A percentile compares a stretch with the other conserved stretches of the same genome.
phyloP scores from a whole-genome alignment of 2,329 filamentous ascomycete species.

The Onygenales sp. region DNA sequence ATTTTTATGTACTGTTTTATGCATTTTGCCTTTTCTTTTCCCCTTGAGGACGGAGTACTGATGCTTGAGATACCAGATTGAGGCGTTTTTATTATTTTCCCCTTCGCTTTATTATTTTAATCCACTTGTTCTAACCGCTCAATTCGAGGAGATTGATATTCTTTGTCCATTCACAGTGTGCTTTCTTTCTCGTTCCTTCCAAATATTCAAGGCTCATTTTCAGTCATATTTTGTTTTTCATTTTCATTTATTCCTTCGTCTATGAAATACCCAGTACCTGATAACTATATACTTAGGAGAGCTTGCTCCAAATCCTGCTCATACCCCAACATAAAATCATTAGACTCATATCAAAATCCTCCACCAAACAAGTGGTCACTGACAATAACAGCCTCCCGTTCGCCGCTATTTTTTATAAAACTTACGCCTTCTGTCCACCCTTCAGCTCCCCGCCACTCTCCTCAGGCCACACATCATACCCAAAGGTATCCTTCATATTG shows the following conservation, averaged over 20 bases:
- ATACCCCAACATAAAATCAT: not conserved
- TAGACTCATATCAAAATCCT: not conserved
- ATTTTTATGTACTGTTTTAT: not conserved
- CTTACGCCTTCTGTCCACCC: slow-evolving; percentile 13
- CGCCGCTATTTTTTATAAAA: not conserved
- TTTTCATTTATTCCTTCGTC: too few species aligned
- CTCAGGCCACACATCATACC: slow-evolving; percentile 61
- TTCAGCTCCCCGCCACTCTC: slow-evolving; percentile 33
- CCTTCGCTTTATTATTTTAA: not conserved
- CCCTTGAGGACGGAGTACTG: too few species aligned
- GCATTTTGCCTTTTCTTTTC: not conserved
- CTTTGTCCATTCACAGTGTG: not conserved
- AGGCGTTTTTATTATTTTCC: not conserved
- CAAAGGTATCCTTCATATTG: slow-evolving; percentile 75
- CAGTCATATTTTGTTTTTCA: not conserved
- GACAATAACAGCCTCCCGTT: not conserved
- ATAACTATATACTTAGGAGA: not conserved
- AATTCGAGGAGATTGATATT: not conserved
- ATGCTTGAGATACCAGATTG: not conserved
- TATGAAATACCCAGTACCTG: too few species aligned
- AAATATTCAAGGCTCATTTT: not conserved
- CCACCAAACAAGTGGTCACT: not conserved
- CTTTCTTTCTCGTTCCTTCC: not conserved
- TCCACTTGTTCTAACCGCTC: not conserved
- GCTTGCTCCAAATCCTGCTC: not conserved